Conservation (phyloP, 2,329 filamentous ascomycete genomes). For the Fusarium sp. region DNA sequence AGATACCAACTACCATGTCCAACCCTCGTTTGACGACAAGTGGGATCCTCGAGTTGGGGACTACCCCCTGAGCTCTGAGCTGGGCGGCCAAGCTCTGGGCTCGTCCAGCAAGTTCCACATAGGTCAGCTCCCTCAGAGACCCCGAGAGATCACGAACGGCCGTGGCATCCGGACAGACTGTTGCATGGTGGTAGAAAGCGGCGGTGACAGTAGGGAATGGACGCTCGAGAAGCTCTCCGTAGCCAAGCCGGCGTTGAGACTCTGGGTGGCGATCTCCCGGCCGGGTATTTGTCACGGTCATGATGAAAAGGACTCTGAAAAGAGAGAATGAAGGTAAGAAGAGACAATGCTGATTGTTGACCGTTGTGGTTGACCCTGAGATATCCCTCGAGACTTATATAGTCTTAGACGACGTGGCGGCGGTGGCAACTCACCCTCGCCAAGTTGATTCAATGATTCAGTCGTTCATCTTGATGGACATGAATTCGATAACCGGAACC, state of each 20-base stretch:
- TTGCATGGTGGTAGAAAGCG: slow-evolving; percentile 55
- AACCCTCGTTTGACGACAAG: slow-evolving; percentile 67
- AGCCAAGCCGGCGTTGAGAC: slow-evolving; percentile 24
- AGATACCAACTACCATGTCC: slow-evolving; percentile 69
- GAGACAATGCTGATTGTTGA: slow-evolving; percentile 34
- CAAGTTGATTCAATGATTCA: slow-evolving; percentile 20
- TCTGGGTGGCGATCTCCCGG: slow-evolving; percentile 10
- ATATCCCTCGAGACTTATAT: slow-evolving; percentile 37
- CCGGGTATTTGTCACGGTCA: slow-evolving; percentile 4
- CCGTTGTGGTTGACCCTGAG: slow-evolving; percentile 32
- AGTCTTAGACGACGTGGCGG: slow-evolving; percentile 29
- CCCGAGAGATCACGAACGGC: slow-evolving; percentile 55
- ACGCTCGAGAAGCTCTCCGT: slow-evolving; percentile 37
- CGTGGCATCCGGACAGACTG: slow-evolving; percentile 50
- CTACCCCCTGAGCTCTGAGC: slow-evolving; percentile 55
- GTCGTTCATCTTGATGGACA: slow-evolving; percentile 16
- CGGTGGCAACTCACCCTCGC: slow-evolving; percentile 26
- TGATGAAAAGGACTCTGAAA: slow-evolving; percentile 10
- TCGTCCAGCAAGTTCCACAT: slow-evolving; percentile 57
- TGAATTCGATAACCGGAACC: slow-evolving; percentile 22
- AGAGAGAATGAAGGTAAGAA: slow-evolving; percentile 7
- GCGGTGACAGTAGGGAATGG: slow-evolving; percentile 56
- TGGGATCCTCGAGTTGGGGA: slow-evolving; percentile 62
- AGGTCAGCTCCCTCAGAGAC: slow-evolving; percentile 54
- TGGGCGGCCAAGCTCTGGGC: slow-evolving; percentile 57